Percentiles rank a stretch among this genome's conserved stretches.
phyloP scores from a whole-genome alignment of 1,284 basidiomycete species.

The Hypsizygus ulmarius region DNA sequence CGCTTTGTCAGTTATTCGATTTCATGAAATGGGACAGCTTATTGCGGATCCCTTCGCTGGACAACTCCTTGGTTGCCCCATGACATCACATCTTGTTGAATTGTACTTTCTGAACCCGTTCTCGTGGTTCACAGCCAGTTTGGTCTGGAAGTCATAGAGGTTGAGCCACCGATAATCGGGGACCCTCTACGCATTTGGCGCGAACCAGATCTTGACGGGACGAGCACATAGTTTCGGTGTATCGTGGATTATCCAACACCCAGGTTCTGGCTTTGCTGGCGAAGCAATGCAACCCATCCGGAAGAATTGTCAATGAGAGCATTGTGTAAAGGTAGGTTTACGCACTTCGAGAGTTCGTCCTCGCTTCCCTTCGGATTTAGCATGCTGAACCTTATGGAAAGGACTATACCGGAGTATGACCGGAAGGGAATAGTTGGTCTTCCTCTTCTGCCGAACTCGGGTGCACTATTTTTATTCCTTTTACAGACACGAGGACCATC shows the following conservation, averaged over 20 bases:
- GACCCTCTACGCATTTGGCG: constrained; percentile 71
- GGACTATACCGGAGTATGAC: constrained; percentile 72
- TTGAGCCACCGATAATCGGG: constrained; percentile 59
- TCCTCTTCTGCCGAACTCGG: neutral
- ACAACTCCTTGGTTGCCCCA: constrained; percentile 58
- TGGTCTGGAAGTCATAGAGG: constrained; percentile 69
- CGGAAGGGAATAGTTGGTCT: constrained; percentile 56
- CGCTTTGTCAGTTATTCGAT: constrained; percentile 55
- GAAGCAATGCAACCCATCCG: constrained; percentile 42
- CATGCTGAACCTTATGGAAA: constrained; percentile 75
- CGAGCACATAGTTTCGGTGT: constrained; percentile 71
- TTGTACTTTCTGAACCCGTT: neutral
- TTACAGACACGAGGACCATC: constrained; percentile 62
- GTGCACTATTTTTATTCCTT: neutral
- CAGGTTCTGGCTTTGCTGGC: constrained; percentile 73
- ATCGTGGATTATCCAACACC: constrained; percentile 33
- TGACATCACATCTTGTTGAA: neutral
- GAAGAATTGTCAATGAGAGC: constrained; percentile 69
- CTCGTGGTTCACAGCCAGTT: constrained; percentile 48
- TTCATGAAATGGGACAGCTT: constrained; percentile 66
- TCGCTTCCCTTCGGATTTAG: constrained; percentile 29
- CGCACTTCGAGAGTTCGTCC: neutral
- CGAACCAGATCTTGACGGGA: constrained; percentile 65
- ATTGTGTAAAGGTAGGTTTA: constrained; percentile 61
- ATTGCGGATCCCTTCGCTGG: constrained; percentile 73